These are phyloP conservation scores for Zopfia rhizophila DNA, from an alignment of 2,329 filamentous ascomycete species.

Conservation along the genomic window DNA sequence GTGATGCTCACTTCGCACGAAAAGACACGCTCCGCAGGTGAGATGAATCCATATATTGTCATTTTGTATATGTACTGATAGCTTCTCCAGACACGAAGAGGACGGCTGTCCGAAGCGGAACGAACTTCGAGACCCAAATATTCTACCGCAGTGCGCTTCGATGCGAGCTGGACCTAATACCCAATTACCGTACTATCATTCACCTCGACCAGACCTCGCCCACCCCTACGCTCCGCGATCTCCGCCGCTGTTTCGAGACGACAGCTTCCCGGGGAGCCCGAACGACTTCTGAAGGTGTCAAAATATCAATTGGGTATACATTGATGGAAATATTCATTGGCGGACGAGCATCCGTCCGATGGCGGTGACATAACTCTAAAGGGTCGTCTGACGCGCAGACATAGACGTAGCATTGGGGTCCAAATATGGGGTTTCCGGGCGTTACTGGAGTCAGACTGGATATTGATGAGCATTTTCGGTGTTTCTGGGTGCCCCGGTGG, in stretches of 20 bases:
- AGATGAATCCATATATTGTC: conserved; percentile 31
- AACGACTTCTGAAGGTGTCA: conserved; percentile 19
- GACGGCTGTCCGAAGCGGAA: conserved; percentile 76
- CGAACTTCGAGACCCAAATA: conserved; percentile 25
- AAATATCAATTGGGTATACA: conserved; percentile 11
- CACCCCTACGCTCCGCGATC: conserved; percentile 21
- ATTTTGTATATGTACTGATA: conserved; percentile 27
- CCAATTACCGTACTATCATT: conserved; percentile 24
- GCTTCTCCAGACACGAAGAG: conserved; percentile 73
- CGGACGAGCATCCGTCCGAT: neutral
- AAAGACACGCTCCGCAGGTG: conserved; percentile 87
- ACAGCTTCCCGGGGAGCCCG: conserved; percentile 20
- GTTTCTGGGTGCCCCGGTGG: conserved; percentile 22
- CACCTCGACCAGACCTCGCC: conserved; percentile 26
- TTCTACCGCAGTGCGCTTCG: conserved; percentile 26
- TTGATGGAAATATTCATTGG: conserved; percentile 2
- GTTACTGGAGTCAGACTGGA: conserved; percentile 17
- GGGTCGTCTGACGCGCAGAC: conserved; percentile 16
- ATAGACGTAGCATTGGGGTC: conserved; percentile 7
- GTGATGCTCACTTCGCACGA: conserved; percentile 76
- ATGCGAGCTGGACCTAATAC: conserved; percentile 20
- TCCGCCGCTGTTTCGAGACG: conserved; percentile 25
- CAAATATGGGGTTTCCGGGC: conserved; percentile 16
- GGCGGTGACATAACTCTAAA: too few species aligned
- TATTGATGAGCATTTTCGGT: conserved; percentile 23